Evolutionary conservation across 495 filamentous ascomycete species (phyloP), one percentile per base, ranked within the genome.

Genomic region (Saxispiralis lemnorum): DNA sequence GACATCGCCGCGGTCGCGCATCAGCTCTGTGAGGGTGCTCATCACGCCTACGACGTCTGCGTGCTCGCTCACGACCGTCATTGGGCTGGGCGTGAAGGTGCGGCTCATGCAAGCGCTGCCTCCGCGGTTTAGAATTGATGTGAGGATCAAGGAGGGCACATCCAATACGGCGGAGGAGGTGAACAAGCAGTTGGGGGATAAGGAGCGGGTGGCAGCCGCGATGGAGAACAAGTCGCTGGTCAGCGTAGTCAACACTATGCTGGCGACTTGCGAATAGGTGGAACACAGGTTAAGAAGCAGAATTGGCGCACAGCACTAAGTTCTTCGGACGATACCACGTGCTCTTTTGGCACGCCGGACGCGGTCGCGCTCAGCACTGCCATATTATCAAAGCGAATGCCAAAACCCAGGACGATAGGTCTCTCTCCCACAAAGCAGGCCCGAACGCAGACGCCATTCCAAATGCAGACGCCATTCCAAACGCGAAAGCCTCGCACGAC

Each of bases 11-110:
- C 44, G 31, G 51, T 63, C 52, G n/a, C 55, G 57, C 28, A 72
- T 69, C 19, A 59, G 59, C 35, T 71, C 67, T 31, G 77, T 83
- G 2, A 61, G 72, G 6, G 75, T 85, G 21, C 67, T 82, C 51
- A 78, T 97, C 41, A 97, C 89, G 2, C 89, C 89, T n/a, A 97
- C 92, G 14, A 84, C 96, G 55, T 93, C 86, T 15, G 92, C 96
- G 55, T 97, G 89, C 65, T 88, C 82, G 31, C 71, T 96, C 12
- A 92, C 89, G 9, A 96, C 92, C 0, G 85, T 96, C 40, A 96
- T 97, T 59, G 89, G 92, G 2, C 71, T 97, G 6, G 88, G 89
- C 13, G 83, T 97, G 12, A 72, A 89, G 14, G 87, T 93, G 37
- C 71, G 92, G 24, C 68, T 97, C 19, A 85, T 95, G 57, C 81